phyloP scores from a whole-genome alignment of 805 yeast species.

The Cyberlindnera americana region DNA sequence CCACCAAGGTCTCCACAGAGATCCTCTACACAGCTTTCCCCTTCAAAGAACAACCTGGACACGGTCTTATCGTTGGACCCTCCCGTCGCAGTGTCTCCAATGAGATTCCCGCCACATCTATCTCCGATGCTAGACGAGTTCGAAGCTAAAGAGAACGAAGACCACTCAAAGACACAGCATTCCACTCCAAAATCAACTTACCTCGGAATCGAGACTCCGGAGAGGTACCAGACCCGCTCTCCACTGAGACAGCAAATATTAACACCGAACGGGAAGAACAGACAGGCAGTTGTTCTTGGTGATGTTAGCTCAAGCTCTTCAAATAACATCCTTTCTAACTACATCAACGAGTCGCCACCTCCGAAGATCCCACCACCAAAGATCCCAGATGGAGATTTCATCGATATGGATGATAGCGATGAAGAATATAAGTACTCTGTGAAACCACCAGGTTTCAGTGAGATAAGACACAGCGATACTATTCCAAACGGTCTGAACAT shows the following conservation, averaged over 20 bases:
- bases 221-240: constrained; percentile 7
- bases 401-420: constrained; percentile 17
- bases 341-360: constrained; percentile 24
- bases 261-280: constrained; percentile 24
- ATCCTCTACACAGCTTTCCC: constrained; percentile 1
- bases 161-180: background rate
- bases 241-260: constrained; percentile 19
- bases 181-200: constrained; percentile 7
- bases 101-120: constrained; percentile 14
- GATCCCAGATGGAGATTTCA: constrained; percentile 17
- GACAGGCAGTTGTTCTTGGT: constrained; percentile 26
- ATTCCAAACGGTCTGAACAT: constrained; percentile 24
- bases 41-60: background rate
- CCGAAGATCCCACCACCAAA: constrained; percentile 19
- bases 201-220: constrained; percentile 9
- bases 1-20: constrained; percentile 27
- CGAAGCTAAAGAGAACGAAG: background rate
- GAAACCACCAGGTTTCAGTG: constrained; percentile 20
- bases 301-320: constrained; percentile 24
- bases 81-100: constrained; percentile 20
- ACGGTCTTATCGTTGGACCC: constrained; percentile 16
- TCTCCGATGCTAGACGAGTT: constrained; percentile 6
- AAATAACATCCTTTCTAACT: constrained; percentile 22
- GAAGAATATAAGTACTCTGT: constrained; percentile 18
- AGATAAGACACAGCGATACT: constrained; percentile 19